Base-by-base conservation (phyloP, 2,329 filamentous ascomycete genomes). In the Botrytis cinerea region DNA sequence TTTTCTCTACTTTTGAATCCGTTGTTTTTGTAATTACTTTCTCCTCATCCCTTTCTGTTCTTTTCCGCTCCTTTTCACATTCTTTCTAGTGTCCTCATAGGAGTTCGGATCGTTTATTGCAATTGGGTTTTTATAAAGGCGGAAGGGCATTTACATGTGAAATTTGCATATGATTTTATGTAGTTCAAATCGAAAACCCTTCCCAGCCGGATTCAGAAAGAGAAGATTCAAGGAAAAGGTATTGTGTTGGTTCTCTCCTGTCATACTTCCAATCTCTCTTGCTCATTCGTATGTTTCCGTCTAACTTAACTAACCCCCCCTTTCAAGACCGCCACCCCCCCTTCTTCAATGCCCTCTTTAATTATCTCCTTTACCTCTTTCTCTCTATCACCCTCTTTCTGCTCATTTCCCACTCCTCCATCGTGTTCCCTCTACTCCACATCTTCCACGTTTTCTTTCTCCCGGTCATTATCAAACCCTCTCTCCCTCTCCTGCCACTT, bases 251-350 rank as follows among this genome's bases (percentile, higher is more conserved):
- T 5, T 8, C 8, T 32, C 57, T 35, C 28, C 4, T 9, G 4
- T 12, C 4, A 2, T 22, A 1, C 1, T 22, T 9, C 18, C 4
- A 0, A 6, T 22, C 25, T 1, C n/a, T 16, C 18, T 8, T 22
- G 18, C n/a, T 9, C 20, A 5, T 32, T 7, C 16, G 9, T 45
- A 2, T 2, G 18, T 22, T 14, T 4, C 18, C 40, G 4, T 25
- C 4, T 1, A n/a, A 25, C 4, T 60, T 10, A 20, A 48, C 46
- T 4, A 12, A 48, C 5, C 9, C 46, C 20, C 32, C 57, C 9
- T 54, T 6, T n/a, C 25, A 5, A n/a, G 25, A n/a, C 1, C 25
- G 5, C 12, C 6, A 16, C 16, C 9, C 7, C 2, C 4, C 2
- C 10, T 25, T 25, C 3, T 35, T 6, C 10, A 20, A 28, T 7